Evolutionary conservation across 2,329 filamentous ascomycete genomes (phyloP), one percentile per base, ranked within the genome.

Genomic region (Harringtonia aguacate): DNA sequence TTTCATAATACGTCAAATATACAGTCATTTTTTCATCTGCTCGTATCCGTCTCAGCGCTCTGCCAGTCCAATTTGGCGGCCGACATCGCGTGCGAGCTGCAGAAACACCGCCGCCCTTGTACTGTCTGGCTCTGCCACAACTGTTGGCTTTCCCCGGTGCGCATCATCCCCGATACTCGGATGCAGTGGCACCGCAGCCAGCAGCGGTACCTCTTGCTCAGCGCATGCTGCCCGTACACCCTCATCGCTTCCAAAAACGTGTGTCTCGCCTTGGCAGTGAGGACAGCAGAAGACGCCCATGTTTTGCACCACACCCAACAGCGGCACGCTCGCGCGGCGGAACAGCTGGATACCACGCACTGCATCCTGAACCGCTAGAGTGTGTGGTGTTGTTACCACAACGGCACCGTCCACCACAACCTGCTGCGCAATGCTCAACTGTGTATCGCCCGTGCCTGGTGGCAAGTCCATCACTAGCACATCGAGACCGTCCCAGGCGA

Each of bases 351-450:
- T 83, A 3, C 92, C 92, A 54, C 92, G 87, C 18, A 94, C 75
- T 1, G 92, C 90, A 56, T 98, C 92, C 54, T 90, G 87, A 2
- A 95, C 76, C 2, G 90, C 87, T 24, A 98, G 77, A 41, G 94
- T 87, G 60, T 98, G 92, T 3, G 92, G 92, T 0, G 92, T 98
- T 0, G 87, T 92, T 2, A 98, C 81, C 30, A 98, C 86, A 15
- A 97, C 70, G 0, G 86, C 81, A 17, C 88, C 90, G 53, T 94
- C 86, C 3, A 98, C 68, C n/a, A 85, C 70, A 12, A 98, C 73
- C 64, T 95, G 90, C 61, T 98, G 92, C 15, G 87, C 90, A 48
- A 98, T 92, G n/a, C 87, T 95, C 52, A 98, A 71, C 58, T 98
- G 92, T 1, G 90, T 90, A 57, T 98, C 92, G 21, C 92, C 92